Conservation (phyloP, 2,329 filamentous ascomycete genomes). For the Apiospora malaysiana region DNA sequence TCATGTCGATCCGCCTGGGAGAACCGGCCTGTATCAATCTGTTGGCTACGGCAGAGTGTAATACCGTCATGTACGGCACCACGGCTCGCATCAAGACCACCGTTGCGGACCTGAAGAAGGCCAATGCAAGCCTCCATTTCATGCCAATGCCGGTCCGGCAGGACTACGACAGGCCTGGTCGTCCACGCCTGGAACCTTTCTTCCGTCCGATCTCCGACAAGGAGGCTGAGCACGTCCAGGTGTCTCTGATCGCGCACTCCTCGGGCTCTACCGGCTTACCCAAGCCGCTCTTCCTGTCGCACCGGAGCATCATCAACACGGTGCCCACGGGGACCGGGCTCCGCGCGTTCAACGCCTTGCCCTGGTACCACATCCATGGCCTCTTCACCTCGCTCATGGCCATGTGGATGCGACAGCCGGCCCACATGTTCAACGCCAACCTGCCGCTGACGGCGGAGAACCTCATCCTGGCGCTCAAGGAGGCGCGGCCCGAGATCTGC, state of each 20-base stretch:
- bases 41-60: slow-evolving; percentile 42
- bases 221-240: slow-evolving; percentile 38
- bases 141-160: slow-evolving; percentile 1
- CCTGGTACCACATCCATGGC: slow-evolving; percentile 51
- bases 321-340: slow-evolving; percentile 23
- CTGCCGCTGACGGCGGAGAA: slow-evolving; percentile 46
- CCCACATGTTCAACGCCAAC: slow-evolving; percentile 47
- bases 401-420: slow-evolving; percentile 49
- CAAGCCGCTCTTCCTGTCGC: slow-evolving; percentile 50
- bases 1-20: slow-evolving; percentile 49
- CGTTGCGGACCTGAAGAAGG: slow-evolving; percentile 34
- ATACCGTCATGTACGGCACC: slow-evolving; percentile 44
- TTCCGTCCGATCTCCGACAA: slow-evolving; percentile 29
- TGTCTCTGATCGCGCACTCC: slow-evolving; percentile 51
- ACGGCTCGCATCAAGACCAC: slow-evolving; percentile 41
- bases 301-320: slow-evolving; percentile 46
- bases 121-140: slow-evolving; percentile 31
- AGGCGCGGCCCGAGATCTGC: slow-evolving; percentile 45
- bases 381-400: slow-evolving; percentile 48
- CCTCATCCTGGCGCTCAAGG: slow-evolving; percentile 42
- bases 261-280: slow-evolving; percentile 55
- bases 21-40: slow-evolving; percentile 46
- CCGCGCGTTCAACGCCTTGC: slow-evolving; percentile 48
- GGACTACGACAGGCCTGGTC: neutral
- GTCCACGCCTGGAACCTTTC: slow-evolving; percentile 31